These are phyloP conservation scores for Candida taoyuanica DNA, from an alignment of 805 yeast species.

Conservation along the genomic window DNA sequence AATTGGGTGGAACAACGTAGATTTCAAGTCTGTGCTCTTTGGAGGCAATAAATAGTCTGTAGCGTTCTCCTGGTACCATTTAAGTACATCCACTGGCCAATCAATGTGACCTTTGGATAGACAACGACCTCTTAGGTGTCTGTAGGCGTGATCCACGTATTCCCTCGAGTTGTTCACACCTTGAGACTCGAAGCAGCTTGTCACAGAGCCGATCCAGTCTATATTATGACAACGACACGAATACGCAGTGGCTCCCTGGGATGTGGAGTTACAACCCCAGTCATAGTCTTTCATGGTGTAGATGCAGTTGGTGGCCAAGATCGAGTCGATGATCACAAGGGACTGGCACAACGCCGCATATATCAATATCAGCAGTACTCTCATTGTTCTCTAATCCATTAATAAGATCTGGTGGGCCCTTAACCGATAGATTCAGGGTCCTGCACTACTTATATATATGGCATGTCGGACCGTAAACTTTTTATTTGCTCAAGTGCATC, in stretches of 20 bases:
- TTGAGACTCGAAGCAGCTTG: constrained; percentile 36
- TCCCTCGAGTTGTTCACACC: constrained; percentile 24
- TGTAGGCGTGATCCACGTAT: constrained; percentile 35
- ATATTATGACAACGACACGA: constrained; percentile 38
- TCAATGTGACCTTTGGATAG: constrained; percentile 30
- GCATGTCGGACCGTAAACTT: too few relatives aligned
- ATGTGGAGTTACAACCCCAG: constrained; percentile 39
- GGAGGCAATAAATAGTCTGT: constrained; percentile 31
- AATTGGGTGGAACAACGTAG: constrained; percentile 30
- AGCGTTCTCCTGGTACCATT: constrained; percentile 33
- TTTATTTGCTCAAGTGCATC: constrained; percentile 19
- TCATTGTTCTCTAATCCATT: neutral
- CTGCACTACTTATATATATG: too few relatives aligned
- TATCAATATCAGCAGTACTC: constrained; percentile 1
- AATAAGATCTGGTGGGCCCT: too few relatives aligned
- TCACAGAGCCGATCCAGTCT: constrained; percentile 41
- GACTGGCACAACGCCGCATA: constrained; percentile 1
- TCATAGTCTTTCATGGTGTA: constrained; percentile 35
- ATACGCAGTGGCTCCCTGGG: constrained; percentile 31
- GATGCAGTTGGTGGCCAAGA: constrained; percentile 37
- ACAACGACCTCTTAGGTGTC: constrained; percentile 36
- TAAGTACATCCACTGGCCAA: constrained; percentile 32
- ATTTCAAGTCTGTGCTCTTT: constrained; percentile 20
- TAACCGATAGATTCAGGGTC: constrained; percentile 1
- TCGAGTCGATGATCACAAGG: constrained; percentile 31